Base-by-base conservation (phyloP, 2,329 filamentous ascomycete species). In the Fusarium musae region DNA sequence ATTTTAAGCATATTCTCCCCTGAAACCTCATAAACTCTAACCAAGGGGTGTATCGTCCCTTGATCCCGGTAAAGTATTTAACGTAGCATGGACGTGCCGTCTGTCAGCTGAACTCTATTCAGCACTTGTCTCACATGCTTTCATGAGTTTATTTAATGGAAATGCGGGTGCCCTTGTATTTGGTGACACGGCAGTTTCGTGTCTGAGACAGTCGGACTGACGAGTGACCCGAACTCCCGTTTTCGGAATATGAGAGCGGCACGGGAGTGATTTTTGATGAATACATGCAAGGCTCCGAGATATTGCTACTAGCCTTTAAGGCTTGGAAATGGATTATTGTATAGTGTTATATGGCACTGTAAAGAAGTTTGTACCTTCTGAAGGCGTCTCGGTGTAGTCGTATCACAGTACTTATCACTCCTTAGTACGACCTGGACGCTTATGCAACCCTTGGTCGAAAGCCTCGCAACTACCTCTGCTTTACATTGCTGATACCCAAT, bases 21-120 rank as follows among this genome's bases (percentile, higher is more conserved):
- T 66, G 44, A 66, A 66, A 15, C 53, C 39, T 42, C 50, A 40
- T 23, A 21, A 28, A 47, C 28, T 39, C 34, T 32, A 17, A 57
- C 21, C 23, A 37, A 64, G 36, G 47, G 40, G n/a, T 17, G 15
- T 23, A 21, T 59, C 15, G 34, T 46, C 21, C 59, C 60, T 42
- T 46, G 63, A 66, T 66, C 63, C 63, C 28, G 9, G 63, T 64
- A 37, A 16, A 30, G 30, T 66, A 43, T 26, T 43, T 8, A 39
- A 42, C 34, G 47, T 57, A 39, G 16, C 16, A 10, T 37, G 9
- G 42, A 49, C 26, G 12, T 26, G 57, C 34, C 32, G 26, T 26
- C 43, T 53, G 43, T 53, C 57, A 39, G 23, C 44, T 53, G 34
- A 59, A 59, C 26, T 59, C 13, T 59, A 40, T 40, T 53, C 43